Evolutionary conservation across 345 rosid genomes (phyloP).

Genomic region (Lepidium aucheri): DNA sequence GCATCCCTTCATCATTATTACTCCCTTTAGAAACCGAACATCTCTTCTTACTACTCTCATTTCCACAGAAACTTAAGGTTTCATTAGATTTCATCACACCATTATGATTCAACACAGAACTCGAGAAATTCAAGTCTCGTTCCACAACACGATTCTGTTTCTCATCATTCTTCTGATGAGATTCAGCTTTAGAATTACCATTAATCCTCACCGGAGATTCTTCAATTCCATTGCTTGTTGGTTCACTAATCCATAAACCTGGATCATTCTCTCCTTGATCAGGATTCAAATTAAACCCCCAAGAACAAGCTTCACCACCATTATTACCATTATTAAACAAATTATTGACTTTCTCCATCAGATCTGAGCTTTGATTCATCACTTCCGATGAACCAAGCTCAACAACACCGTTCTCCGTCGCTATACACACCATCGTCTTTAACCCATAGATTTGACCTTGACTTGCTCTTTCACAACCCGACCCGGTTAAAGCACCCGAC

Average conservation of each 20-base stretch:
- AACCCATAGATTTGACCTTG: constrained; percentile 80
- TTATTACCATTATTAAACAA: constrained; percentile 54
- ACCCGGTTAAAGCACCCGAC: constrained; percentile 43
- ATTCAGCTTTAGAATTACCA: constrained; percentile 15
- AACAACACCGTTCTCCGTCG: constrained; percentile 81
- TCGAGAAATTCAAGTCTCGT: constrained; percentile 63
- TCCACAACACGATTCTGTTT: constrained; percentile 9
- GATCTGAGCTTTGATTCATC: constrained; percentile 70
- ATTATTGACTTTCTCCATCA: constrained; percentile 66
- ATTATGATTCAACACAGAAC: constrained; percentile 32
- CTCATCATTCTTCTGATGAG: constrained; percentile 17
- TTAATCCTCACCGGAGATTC: constrained; percentile 32
- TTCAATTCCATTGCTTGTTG: constrained; percentile 35
- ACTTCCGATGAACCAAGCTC: constrained; percentile 85
- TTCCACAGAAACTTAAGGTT: constrained; percentile 32
- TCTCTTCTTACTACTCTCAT: constrained; percentile 56
- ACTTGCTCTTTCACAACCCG: constrained; percentile 68
- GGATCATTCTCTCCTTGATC: constrained; percentile 92
- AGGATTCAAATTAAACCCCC: constrained; percentile 40
- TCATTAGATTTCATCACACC: constrained; percentile 66
- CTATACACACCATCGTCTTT: constrained; percentile 80
- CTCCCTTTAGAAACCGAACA: constrained; percentile 39
- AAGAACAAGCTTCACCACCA: constrained; percentile 68
- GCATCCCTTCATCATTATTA: constrained; percentile 66
- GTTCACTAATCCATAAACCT: constrained; percentile 72